A percentile compares a stretch with the other conserved stretches of the same genome.
These are phyloP conservation scores for Coniochaeta prunicola DNA, from an alignment of 2,329 filamentous ascomycete genomes.

Conservation along the genomic window DNA sequence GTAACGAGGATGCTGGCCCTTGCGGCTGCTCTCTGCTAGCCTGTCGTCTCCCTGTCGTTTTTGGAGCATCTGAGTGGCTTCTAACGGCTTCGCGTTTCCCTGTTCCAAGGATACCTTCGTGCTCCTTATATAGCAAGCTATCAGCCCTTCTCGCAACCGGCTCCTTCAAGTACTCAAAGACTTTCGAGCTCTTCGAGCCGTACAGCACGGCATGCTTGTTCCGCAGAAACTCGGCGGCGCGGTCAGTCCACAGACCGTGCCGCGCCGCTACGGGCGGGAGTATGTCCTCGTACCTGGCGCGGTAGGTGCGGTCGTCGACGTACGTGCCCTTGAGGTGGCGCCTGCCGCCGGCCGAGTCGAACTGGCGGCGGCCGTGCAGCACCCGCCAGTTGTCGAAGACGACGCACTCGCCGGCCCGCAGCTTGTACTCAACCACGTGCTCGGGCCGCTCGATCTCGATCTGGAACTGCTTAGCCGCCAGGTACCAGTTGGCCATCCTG, in stretches of 20 bases:
- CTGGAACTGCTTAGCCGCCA: slow-evolving; percentile 50
- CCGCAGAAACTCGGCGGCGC: not conserved
- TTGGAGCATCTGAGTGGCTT: too few relatives aligned
- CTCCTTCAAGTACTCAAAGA: not conserved
- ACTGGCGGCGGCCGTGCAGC: slow-evolving; percentile 74
- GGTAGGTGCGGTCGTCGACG: slow-evolving; percentile 46
- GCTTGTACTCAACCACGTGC: slow-evolving; percentile 61
- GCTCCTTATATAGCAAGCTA: not conserved
- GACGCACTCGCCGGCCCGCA: slow-evolving; percentile 78
- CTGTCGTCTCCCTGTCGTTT: not conserved
- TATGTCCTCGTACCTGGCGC: not conserved
- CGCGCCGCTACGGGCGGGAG: not conserved
- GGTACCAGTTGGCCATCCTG: slow-evolving; percentile 15
- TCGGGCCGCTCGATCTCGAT: slow-evolving; percentile 45
- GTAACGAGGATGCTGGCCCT: not conserved
- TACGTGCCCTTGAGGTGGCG: slow-evolving; percentile 86
- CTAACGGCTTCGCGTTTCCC: not conserved
- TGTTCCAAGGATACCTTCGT: not conserved
- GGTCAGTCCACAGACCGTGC: not conserved
- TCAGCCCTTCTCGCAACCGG: not conserved
- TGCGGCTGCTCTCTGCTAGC: not conserved
- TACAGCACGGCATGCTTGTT: not conserved
- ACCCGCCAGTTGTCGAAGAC: slow-evolving; percentile 87
- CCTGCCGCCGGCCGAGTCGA: slow-evolving; percentile 59
- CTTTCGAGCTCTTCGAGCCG: not conserved